phyloP scores from a whole-genome alignment of 2,329 filamentous ascomycete genomes.

The Tolypocladium album region DNA sequence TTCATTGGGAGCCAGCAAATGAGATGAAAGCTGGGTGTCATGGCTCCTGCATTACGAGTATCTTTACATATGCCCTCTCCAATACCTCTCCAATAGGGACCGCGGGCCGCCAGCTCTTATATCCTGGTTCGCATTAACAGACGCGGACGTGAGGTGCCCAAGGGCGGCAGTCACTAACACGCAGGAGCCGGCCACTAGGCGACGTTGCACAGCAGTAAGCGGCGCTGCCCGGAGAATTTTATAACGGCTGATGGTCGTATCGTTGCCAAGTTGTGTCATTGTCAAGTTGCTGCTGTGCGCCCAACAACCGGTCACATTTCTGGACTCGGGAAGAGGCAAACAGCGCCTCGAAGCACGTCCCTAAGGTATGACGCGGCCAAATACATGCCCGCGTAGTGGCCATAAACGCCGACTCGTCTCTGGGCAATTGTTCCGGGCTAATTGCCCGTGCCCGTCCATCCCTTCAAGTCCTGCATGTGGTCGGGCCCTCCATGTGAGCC shows the following conservation, averaged over 20 bases:
- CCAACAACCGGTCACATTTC: not conserved
- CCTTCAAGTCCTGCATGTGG: not conserved
- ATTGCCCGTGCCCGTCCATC: not conserved
- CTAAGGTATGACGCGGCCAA: not conserved
- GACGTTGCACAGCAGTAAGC: not conserved
- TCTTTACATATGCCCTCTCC: not conserved
- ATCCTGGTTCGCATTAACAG: not conserved
- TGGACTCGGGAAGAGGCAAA: not conserved
- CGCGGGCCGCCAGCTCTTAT: not conserved
- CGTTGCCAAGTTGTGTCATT: not conserved
- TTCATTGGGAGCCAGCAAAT: not conserved
- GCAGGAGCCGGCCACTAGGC: not conserved
- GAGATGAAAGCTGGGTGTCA: not conserved
- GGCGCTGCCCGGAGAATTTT: not conserved
- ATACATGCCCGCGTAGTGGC: not conserved
- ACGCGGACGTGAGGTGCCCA: not conserved
- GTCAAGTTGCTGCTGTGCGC: not conserved
- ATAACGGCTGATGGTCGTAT: not conserved
- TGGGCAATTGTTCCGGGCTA: not conserved
- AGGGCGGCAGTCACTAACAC: not conserved
- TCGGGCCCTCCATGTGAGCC: not conserved
- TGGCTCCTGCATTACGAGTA: not conserved
- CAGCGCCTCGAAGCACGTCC: not conserved
- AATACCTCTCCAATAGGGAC: not conserved
- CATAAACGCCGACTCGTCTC: not conserved